Base-by-base conservation (phyloP, 2,329 filamentous ascomycete species). In the Sporothrix brasiliensis region DNA sequence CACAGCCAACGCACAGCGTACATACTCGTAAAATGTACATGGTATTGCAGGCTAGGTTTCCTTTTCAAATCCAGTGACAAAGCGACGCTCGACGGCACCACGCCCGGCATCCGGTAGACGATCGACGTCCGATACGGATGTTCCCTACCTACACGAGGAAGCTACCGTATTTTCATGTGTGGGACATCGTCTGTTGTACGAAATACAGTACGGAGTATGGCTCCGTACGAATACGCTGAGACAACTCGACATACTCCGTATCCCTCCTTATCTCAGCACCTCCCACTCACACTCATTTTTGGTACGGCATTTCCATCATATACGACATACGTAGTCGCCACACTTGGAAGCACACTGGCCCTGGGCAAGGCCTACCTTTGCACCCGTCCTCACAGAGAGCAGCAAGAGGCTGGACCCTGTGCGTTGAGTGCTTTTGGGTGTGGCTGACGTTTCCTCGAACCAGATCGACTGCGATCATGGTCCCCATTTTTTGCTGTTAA, bases 91-190 rank as follows among this genome's bases (percentile, higher is more conserved):
- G 2, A 14, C 39, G 41, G 16, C 49, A 50, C 49, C 49, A 9
- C 56, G 54, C n/a, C 56, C 34, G 34, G 56, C 56, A 21, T 61
- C 56, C 39, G 30, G 34, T 44, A 24, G 16, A 34, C 34, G 56
- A 61, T 61, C 34, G 56, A 24, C 56, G 44, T n/a, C 34, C 56
- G 34, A 44, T 61, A 61, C 58, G 58, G 39, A 61, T 61, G 39
- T 39, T 61, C 39, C 39, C 39, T 61, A 61, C 39, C 41, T 61
- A n/a, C 58, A 21, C 19, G 21, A 39, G n/a, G 16, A 47, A 11
- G 41, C 34, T 34, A 58, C 10, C 30, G 9, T 30, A 30, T 4
- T 30, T 30, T 3, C 3, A 7, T 34, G 34, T 34, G 34, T 34
- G 34, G 34, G 9, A 34, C 34, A 34, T 34, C 34, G 34, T 34